Conservation (phyloP, 2,329 filamentous ascomycete species). For the Sporothrix pseudoabietina region DNA sequence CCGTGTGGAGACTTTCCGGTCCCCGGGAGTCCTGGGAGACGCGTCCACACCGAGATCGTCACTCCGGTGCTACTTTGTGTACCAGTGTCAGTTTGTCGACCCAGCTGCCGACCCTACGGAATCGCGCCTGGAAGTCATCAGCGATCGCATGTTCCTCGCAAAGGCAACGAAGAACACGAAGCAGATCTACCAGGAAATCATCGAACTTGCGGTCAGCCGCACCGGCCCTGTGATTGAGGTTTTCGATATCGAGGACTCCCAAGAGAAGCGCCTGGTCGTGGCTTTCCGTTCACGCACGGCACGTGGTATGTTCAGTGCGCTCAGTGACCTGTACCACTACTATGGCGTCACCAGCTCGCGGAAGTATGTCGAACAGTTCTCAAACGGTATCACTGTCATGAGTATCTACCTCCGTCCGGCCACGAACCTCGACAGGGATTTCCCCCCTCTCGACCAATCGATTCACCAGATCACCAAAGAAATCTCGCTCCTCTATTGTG, state of each 20-base stretch:
- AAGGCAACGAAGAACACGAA: constrained; percentile 97
- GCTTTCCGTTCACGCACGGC: constrained; percentile 94
- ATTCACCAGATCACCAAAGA: constrained; percentile 99
- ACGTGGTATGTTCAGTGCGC: constrained; percentile 87
- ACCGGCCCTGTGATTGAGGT: constrained; percentile 97
- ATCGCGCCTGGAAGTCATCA: constrained; percentile 86
- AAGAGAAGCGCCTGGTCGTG: constrained; percentile 91
- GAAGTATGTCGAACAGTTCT: constrained; percentile 99
- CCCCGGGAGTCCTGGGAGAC: constrained; percentile 74
- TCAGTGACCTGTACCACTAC: constrained; percentile 97
- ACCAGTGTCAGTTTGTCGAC: constrained; percentile 89
- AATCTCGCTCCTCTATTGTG: constrained; percentile 93
- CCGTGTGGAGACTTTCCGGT: constrained; percentile 96
- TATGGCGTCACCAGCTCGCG: constrained; percentile 94
- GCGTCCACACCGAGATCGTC: constrained; percentile 69
- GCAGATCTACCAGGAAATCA: constrained; percentile 91
- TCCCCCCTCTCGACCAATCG: constrained; percentile 85
- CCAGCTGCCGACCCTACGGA: constrained; percentile 73
- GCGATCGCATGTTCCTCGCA: constrained; percentile 89
- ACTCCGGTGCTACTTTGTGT: constrained; percentile 97
- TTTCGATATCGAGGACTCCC: constrained; percentile 88
- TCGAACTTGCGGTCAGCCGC: constrained; percentile 78
- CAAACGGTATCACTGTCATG: constrained; percentile 96
- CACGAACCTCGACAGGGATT: constrained; percentile 53
- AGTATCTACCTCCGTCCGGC: constrained; percentile 88